Conservation (phyloP, 495 filamentous ascomycete genomes). For the Hypoxylon trugodes region DNA sequence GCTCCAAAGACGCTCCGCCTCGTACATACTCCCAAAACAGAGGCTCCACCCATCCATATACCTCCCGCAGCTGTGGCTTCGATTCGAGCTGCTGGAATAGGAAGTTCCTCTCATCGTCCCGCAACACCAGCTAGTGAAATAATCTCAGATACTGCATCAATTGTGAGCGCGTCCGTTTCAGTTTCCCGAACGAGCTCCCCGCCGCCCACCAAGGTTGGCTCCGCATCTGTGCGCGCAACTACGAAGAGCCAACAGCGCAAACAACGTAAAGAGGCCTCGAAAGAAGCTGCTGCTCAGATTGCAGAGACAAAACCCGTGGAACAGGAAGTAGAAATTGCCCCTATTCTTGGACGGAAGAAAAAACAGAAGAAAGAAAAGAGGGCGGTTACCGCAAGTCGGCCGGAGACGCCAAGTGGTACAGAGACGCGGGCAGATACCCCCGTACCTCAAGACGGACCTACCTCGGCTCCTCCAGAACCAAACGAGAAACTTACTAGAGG, state of each 20-base stretch:
- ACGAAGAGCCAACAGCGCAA: slow-evolving; percentile 94
- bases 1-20: slow-evolving; percentile 71
- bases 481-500: slow-evolving; percentile 20
- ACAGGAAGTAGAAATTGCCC: slow-evolving; percentile 70
- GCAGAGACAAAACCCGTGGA: slow-evolving; percentile 64
- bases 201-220: slow-evolving; percentile 74
- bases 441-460: slow-evolving; percentile 21
- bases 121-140: slow-evolving; percentile 80
- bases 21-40: slow-evolving; percentile 75
- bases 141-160: slow-evolving; percentile 78
- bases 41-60: slow-evolving; percentile 57
- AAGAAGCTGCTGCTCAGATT: slow-evolving; percentile 62
- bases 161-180: slow-evolving; percentile 82
- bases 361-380: slow-evolving; percentile 82
- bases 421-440: slow-evolving; percentile 25
- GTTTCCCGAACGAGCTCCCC: slow-evolving; percentile 78
- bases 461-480: slow-evolving; percentile 5
- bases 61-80: slow-evolving; percentile 39
- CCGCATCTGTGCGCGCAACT: slow-evolving; percentile 77
- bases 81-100: slow-evolving; percentile 50
- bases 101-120: slow-evolving; percentile 66
- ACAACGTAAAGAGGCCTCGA: slow-evolving; percentile 76
- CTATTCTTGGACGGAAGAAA: slow-evolving; percentile 87
- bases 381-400: slow-evolving; percentile 40
- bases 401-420: slow-evolving; percentile 38